A percentile compares a stretch with the other conserved stretches of the same genome.
These are phyloP conservation scores for Malassezia nana DNA, from an alignment of 1,284 basidiomycete genomes.

Conservation along the genomic window DNA sequence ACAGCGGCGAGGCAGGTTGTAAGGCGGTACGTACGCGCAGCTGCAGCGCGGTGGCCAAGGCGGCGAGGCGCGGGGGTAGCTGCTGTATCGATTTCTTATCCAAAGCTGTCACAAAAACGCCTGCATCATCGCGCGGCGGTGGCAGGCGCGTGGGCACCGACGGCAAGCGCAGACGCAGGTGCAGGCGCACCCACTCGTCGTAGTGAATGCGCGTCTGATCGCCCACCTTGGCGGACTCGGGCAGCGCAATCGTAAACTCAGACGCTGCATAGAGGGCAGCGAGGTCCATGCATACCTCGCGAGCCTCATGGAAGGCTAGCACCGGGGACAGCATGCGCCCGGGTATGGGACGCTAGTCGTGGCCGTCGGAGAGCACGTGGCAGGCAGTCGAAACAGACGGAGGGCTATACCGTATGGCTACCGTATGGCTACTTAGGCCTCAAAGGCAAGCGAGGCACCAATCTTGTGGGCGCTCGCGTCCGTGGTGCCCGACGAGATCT, in stretches of 20 bases:
- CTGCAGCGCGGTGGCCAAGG: not conserved
- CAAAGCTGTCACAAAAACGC: not conserved
- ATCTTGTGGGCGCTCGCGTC: conserved; percentile 54
- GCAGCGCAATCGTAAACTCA: not conserved
- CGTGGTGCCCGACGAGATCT: conserved; percentile 29
- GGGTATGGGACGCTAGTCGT: not conserved
- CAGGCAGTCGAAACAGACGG: not conserved
- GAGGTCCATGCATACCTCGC: conserved; percentile 6
- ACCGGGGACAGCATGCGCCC: conserved; percentile 1
- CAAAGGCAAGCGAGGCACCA: conserved; percentile 55
- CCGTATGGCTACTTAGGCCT: conserved; percentile 39
- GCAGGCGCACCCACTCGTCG: conserved; percentile 8
- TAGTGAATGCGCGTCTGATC: not conserved
- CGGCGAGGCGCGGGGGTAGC: not conserved
- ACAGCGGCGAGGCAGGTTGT: not conserved
- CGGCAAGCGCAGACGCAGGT: conserved; percentile 4
- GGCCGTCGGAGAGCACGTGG: not conserved
- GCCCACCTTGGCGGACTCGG: not conserved
- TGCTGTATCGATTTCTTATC: not conserved
- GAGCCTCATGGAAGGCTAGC: conserved; percentile 14
- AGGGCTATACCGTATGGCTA: not conserved
- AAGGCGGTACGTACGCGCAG: not conserved
- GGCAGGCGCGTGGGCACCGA: conserved; percentile 10
- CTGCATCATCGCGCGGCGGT: not conserved
- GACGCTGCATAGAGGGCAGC: conserved; percentile 10